These are phyloP conservation scores for Cutaneotrichosporon cyanovorans DNA, from an alignment of 1,284 basidiomycete genomes.

Conservation along the genomic window DNA sequence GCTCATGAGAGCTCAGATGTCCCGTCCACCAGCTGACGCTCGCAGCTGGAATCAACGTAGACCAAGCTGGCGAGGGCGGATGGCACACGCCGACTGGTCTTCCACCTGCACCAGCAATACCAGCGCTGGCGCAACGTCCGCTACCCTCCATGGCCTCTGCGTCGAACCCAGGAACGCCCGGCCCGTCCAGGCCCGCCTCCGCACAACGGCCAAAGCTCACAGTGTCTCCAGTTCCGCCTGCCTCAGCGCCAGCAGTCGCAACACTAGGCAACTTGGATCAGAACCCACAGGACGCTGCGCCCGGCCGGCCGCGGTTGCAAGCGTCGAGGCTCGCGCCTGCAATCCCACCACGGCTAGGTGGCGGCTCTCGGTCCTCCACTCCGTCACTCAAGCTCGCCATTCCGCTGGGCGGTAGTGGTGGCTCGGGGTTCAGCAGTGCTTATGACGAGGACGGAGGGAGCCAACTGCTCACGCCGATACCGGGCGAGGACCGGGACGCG, in stretches of 20 bases:
- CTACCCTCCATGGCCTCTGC: conserved; percentile 23
- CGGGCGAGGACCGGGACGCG: conserved; percentile 32
- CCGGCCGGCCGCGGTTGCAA: background rate
- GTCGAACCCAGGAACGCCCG: conserved; percentile 3
- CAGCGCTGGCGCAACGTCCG: too few relatives aligned
- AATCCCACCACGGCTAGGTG: background rate
- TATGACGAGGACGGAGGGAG: conserved; percentile 20
- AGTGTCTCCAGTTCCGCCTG: background rate
- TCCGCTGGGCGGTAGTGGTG: conserved; percentile 17
- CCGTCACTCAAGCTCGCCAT: conserved; percentile 35
- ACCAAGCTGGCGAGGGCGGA: conserved; percentile 38
- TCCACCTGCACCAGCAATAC: background rate
- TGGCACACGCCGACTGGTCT: conserved; percentile 31
- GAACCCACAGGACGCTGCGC: background rate
- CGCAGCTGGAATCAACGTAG: conserved; percentile 40
- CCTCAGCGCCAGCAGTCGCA: background rate
- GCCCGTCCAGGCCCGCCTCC: conserved; percentile 14
- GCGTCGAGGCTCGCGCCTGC: background rate
- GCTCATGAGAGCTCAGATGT: too few relatives aligned
- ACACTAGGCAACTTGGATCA: background rate
- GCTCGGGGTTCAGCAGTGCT: conserved; percentile 9
- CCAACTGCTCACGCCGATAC: conserved; percentile 18
- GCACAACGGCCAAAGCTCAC: conserved; percentile 30
- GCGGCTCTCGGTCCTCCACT: background rate
- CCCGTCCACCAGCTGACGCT: background rate